These are phyloP conservation scores for Elaeagnus macrophylla DNA, from an alignment of 306 rosid genomes.

Conservation along the genomic window DNA sequence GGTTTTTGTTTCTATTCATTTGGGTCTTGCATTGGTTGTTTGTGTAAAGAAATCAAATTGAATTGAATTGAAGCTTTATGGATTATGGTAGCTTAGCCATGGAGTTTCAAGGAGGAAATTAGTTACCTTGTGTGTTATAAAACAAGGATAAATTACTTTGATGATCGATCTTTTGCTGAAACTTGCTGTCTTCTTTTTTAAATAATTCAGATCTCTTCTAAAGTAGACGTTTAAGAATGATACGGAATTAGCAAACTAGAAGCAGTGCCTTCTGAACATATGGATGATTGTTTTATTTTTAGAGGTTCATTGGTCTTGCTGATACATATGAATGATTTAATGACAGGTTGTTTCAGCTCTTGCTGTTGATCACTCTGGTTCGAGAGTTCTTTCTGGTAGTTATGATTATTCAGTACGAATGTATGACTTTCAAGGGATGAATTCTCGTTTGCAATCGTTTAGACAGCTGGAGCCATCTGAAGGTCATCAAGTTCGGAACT, in stretches of 20 bases:
- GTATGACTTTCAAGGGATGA: slow-evolving; percentile 98
- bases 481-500: slow-evolving; percentile 89
- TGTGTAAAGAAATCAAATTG: too few species aligned
- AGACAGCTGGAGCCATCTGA: slow-evolving; percentile 88
- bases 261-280: background rate
- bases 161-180: too few species aligned
- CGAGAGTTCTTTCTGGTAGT: slow-evolving; percentile 88
- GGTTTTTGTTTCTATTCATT: too few species aligned
- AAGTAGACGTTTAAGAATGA: too few species aligned
- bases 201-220: too few species aligned
- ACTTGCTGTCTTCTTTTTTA: too few species aligned
- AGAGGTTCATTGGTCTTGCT: background rate
- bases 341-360: slow-evolving; percentile 80
- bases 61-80: too few species aligned
- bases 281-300: background rate
- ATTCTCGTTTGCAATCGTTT: slow-evolving; percentile 73
- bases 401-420: slow-evolving; percentile 77
- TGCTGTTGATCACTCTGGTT: slow-evolving; percentile 90
- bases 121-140: too few species aligned
- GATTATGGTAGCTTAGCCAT: too few species aligned
- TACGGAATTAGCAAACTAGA: background rate
- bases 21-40: too few species aligned
- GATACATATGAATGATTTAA: slow-evolving; percentile 11
- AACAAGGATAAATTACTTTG: too few species aligned
- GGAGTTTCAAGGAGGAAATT: too few species aligned